Percentiles rank a stretch among this genome's conserved stretches.
Conservation (phyloP, 23 red algal genomes). For the Gracilaria caudata region DNA sequence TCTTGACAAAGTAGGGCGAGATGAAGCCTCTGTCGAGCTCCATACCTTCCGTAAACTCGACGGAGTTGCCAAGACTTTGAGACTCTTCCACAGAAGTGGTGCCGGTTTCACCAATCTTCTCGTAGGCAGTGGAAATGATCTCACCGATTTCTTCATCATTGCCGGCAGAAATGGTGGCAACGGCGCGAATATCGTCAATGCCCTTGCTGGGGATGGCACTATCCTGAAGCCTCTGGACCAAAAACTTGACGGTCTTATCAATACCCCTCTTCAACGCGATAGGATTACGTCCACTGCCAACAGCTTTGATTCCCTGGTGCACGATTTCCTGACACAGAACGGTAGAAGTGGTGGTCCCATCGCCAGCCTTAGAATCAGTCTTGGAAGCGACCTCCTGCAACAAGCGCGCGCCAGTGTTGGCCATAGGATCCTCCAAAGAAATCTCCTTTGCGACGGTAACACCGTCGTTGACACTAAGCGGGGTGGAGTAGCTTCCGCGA, state of each 20-base stretch:
- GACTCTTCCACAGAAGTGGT: slow-evolving; percentile 97
- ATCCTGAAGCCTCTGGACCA: slow-evolving; percentile 73
- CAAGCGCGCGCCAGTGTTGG: slow-evolving; percentile 92
- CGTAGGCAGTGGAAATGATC: slow-evolving; percentile 95
- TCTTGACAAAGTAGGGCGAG: slow-evolving; percentile 99
- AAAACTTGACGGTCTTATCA: slow-evolving; percentile 82
- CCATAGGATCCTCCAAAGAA: slow-evolving; percentile 84
- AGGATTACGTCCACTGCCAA: slow-evolving; percentile 89
- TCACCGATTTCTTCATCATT: slow-evolving; percentile 91
- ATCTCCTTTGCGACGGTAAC: slow-evolving; percentile 98
- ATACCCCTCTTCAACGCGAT: slow-evolving; percentile 93
- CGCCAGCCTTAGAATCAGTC: slow-evolving; percentile 96
- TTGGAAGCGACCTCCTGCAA: slow-evolving; percentile 98
- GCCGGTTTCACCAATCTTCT: slow-evolving; percentile 88
- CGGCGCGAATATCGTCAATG: slow-evolving; percentile 90
- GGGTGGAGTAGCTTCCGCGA: slow-evolving; percentile 80
- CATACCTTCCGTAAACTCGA: slow-evolving; percentile 98
- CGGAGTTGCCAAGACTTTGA: slow-evolving; percentile 89
- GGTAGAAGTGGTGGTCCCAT: slow-evolving; percentile 98
- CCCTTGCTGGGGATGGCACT: slow-evolving; percentile 71
- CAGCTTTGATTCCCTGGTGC: slow-evolving; percentile 86
- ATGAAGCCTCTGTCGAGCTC: slow-evolving; percentile 97
- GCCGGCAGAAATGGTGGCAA: slow-evolving; percentile 96
- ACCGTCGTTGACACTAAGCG: slow-evolving; percentile 96
- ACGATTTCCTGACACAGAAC: slow-evolving; percentile 95